Evolutionary conservation across 495 filamentous ascomycete species (phyloP), one percentile per base, ranked within the genome.

Genomic region (Aspergillus sparsus): DNA sequence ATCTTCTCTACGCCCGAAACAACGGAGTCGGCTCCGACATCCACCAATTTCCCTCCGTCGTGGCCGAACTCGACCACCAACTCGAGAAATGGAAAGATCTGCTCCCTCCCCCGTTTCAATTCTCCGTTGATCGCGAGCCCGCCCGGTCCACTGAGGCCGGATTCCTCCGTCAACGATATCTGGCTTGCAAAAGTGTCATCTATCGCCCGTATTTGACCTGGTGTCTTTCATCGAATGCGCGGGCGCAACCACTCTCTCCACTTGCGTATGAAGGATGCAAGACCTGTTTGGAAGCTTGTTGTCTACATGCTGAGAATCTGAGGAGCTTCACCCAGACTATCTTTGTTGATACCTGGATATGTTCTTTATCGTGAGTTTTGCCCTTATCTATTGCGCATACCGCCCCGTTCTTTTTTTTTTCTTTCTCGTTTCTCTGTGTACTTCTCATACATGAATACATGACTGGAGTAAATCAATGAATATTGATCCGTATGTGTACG

Each of bases 261-360:
- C 68, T 72, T 9, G 71, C 72, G 5, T 62, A 73, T 13, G 68
- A 67, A 13, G 69, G 69, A 10, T 77, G 71, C 60, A 67, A 71
- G 18, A 66, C 68, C 2, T 77, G 74, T 61, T 60, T 79, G 21
- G 70, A 74, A 34, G 74, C 77, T 7, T 78, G 74, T 61, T 68
- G 70, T 16, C 52, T 78, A 27, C 77, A 81, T 52, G 73, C 77
- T 1, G 53, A 73, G 58, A 76, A 79, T 53, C 49, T 80, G 11
- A 59, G 68, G 18, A 68, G 65, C 5, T 72, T 79, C 44, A 62
- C 66, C 0, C 75, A 81, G 50, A 80, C 77, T 0, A 63, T 80
- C 7, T 57, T 80, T 67, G 68, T 81, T 1, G 78, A 81, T 61
- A 77, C 78, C 0, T 81, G 78, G 78, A 78, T 79, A 31, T 81